Conservation (phyloP, 2,329 filamentous ascomycete genomes). For the Cercospora citrullina region DNA sequence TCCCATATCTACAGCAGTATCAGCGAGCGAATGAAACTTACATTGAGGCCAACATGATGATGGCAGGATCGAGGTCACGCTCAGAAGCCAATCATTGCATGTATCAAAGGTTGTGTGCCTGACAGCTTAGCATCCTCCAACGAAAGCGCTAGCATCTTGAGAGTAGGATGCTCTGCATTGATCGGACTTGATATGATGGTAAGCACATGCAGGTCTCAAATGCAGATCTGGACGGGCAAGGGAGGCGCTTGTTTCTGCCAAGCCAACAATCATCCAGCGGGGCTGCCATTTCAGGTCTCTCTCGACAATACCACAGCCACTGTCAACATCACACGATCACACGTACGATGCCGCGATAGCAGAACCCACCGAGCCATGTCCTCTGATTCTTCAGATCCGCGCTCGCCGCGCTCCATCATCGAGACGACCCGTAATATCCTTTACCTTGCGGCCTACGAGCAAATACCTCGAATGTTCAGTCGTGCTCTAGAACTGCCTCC, state of each 20-base stretch:
- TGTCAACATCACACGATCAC: not conserved
- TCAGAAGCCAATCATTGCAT: not conserved
- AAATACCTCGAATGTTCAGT: slow-evolving; percentile 19
- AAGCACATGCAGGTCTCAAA: not conserved
- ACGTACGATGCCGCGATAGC: not conserved
- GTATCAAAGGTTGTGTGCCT: not conserved
- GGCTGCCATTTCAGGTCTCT: not conserved
- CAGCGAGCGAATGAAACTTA: not conserved
- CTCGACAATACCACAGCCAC: not conserved
- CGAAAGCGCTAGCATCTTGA: not conserved
- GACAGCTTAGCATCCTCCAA: not conserved
- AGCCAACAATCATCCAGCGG: not conserved
- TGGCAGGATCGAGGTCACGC: not conserved
- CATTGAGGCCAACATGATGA: not conserved
- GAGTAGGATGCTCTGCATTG: not conserved
- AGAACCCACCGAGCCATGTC: slow-evolving; percentile 4
- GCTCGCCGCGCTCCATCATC: slow-evolving; percentile 20
- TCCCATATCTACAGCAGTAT: not conserved
- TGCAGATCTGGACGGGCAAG: not conserved
- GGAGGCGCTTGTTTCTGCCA: not conserved
- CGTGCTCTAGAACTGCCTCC: slow-evolving; percentile 20
- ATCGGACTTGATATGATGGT: not conserved
- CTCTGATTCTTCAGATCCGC: slow-evolving; percentile 20
- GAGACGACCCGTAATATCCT: slow-evolving; percentile 17
- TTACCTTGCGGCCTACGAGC: slow-evolving; percentile 19